These are phyloP conservation scores for Ophiognomonia clavigignenti-juglandacearum DNA, from an alignment of 2,329 filamentous ascomycete genomes.

Conservation along the genomic window DNA sequence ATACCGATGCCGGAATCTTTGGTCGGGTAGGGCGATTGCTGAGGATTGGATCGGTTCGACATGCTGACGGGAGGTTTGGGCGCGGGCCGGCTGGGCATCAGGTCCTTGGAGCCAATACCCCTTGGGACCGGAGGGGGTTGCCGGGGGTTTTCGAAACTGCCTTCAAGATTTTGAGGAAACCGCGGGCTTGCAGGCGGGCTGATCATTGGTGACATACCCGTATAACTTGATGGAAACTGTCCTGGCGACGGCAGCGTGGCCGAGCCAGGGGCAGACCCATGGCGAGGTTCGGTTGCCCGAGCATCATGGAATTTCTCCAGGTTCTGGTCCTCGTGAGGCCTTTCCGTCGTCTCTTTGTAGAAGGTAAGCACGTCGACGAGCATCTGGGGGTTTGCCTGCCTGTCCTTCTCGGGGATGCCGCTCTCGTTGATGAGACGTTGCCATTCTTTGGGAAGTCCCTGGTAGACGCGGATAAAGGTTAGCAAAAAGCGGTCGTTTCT, in stretches of 20 bases:
- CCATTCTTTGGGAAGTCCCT: slow-evolving; percentile 98
- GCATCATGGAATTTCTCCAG: slow-evolving; percentile 97
- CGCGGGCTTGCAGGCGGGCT: slow-evolving; percentile 80
- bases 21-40: slow-evolving; percentile 46
- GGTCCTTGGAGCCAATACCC: slow-evolving; percentile 48
- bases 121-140: slow-evolving; percentile 84
- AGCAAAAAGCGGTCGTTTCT: too few species aligned
- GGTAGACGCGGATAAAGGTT: slow-evolving; percentile 15
- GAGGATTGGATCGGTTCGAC: slow-evolving; percentile 50
- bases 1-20: slow-evolving; percentile 63
- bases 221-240: slow-evolving; percentile 51
- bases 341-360: slow-evolving; percentile 89
- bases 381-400: slow-evolving; percentile 91
- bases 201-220: slow-evolving; percentile 57
- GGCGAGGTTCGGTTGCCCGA: slow-evolving; percentile 51
- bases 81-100: slow-evolving; percentile 78
- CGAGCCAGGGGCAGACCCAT: slow-evolving; percentile 37
- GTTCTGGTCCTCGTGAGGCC: slow-evolving; percentile 75
- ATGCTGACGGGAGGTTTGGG: slow-evolving; percentile 75
- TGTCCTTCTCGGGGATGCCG: slow-evolving; percentile 92
- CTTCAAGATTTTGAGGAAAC: slow-evolving; percentile 81
- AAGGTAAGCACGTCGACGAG: slow-evolving; percentile 95
- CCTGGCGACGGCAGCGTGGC: slow-evolving; percentile 43
- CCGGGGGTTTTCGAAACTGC: slow-evolving; percentile 95
- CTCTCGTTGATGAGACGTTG: slow-evolving; percentile 92